Evolutionary conservation across 257 asterid species (phyloP).

Genomic region (Solanum ossicruentum): DNA sequence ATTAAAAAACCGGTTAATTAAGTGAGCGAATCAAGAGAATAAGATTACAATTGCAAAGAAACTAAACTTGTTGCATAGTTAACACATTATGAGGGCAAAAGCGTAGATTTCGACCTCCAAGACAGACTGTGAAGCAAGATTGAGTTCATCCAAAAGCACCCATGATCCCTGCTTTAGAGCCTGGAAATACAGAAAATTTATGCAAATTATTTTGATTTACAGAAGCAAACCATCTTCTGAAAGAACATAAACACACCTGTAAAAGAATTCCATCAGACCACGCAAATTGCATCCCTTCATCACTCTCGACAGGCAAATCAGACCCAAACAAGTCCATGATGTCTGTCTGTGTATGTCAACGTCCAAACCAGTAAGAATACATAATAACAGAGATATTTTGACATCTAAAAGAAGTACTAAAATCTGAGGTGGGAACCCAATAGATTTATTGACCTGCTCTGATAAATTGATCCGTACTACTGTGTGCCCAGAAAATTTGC

Average conservation of each 20-base stretch:
- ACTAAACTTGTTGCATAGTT: not conserved
- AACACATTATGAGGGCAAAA: not conserved
- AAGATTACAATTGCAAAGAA: not conserved
- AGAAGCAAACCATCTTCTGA: not conserved
- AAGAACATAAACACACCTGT: conserved; percentile 39
- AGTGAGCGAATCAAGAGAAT: not conserved
- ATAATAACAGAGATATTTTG: not conserved
- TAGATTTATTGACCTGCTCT: conserved; percentile 61
- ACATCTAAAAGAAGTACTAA: not conserved
- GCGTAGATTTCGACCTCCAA: conserved; percentile 52
- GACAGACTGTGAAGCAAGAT: conserved; percentile 98
- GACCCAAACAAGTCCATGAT: conserved; percentile 96
- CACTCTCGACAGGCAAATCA: conserved; percentile 91
- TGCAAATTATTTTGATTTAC: not conserved
- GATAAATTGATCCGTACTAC: conserved; percentile 95
- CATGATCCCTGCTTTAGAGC: conserved; percentile 91
- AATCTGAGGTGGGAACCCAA: not conserved
- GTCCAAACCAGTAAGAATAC: conserved; percentile 2
- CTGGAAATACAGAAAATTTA: conserved; percentile 25
- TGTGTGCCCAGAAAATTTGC: conserved; percentile 79
- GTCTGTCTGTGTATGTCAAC: conserved; percentile 60
- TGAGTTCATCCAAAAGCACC: conserved; percentile 95
- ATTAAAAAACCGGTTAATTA: not conserved
- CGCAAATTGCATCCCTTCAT: conserved; percentile 80
- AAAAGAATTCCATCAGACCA: conserved; percentile 98